Conservation (phyloP, 495 filamentous ascomycete genomes). For the Pyrenula massariospora region DNA sequence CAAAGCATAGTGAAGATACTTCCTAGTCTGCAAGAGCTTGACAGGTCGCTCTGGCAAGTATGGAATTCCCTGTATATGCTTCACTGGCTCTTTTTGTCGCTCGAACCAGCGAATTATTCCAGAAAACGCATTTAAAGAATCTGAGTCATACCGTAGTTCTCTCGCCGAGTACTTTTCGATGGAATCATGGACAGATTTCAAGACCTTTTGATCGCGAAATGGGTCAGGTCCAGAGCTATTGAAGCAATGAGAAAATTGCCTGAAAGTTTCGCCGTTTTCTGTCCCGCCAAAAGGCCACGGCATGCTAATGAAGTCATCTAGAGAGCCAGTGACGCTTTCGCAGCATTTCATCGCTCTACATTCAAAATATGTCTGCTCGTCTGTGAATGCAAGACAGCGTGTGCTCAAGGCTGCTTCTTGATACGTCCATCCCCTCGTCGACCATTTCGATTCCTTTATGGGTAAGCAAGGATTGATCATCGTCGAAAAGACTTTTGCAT, state of each 20-base stretch:
- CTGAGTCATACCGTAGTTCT: background rate
- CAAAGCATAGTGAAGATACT: too few relatives aligned
- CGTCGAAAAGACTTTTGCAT: conserved; percentile 6
- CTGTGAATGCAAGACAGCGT: conserved; percentile 16
- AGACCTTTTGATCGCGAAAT: background rate
- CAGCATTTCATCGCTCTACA: conserved; percentile 13
- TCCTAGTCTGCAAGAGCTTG: too few relatives aligned
- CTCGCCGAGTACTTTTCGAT: background rate
- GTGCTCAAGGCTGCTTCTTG: conserved; percentile 21
- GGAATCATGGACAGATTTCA: background rate
- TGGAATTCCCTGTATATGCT: background rate
- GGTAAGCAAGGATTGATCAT: conserved; percentile 4
- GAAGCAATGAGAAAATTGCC: background rate
- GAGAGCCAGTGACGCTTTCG: conserved; percentile 4
- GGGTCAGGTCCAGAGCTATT: background rate
- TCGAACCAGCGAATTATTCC: background rate
- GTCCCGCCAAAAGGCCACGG: background rate
- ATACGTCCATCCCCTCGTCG: conserved; percentile 22
- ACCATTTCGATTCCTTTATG: conserved; percentile 8
- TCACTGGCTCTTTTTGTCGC: background rate
- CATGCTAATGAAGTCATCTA: background rate
- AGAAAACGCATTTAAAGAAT: background rate
- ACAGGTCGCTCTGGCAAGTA: background rate
- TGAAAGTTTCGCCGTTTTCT: background rate
- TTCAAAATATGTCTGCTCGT: conserved; percentile 21